Evolutionary conservation across 805 yeast species (phyloP).

Genomic region (Sugiyamaella chiloensis): DNA sequence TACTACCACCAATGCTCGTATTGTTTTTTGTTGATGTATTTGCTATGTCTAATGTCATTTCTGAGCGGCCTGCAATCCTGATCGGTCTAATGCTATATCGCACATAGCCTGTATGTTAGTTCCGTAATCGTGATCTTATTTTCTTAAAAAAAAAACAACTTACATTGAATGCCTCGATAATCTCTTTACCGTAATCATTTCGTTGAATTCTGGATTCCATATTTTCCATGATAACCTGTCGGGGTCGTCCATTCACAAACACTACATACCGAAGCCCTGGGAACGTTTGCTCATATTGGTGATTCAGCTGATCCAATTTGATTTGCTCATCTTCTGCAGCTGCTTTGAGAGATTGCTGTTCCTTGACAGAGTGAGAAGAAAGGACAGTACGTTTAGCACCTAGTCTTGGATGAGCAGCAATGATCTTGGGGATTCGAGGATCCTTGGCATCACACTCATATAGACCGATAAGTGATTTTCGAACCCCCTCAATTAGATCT

Average conservation of each 20-base stretch:
- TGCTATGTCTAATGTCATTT: too few species aligned
- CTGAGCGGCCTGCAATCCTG: too few species aligned
- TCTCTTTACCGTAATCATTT: slow-evolving; percentile 53
- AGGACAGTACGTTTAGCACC: slow-evolving; percentile 57
- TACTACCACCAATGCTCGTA: background rate
- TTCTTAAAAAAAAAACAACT: slow-evolving; percentile 8
- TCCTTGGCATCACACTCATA: slow-evolving; percentile 30
- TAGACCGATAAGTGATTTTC: slow-evolving; percentile 39
- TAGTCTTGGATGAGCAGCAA: slow-evolving; percentile 88
- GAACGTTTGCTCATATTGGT: slow-evolving; percentile 56
- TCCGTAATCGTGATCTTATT: background rate
- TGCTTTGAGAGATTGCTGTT: slow-evolving; percentile 62
- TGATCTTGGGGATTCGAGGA: slow-evolving; percentile 41
- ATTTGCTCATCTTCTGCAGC: slow-evolving; percentile 48
- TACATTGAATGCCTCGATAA: slow-evolving; percentile 58
- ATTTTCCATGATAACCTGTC: slow-evolving; percentile 59
- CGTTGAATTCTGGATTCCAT: slow-evolving; percentile 59
- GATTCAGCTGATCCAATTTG: slow-evolving; percentile 53
- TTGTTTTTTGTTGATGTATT: slow-evolving; percentile 3
- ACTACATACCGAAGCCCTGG: slow-evolving; percentile 81
- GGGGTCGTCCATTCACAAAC: slow-evolving; percentile 79
- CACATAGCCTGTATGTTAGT: slow-evolving; percentile 64
- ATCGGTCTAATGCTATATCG: slow-evolving; percentile 82
- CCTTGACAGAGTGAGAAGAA: slow-evolving; percentile 60
- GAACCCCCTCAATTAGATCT: slow-evolving; percentile 46